Base-by-base conservation (phyloP, 495 filamentous ascomycete genomes). In the Xylaria intraflava region DNA sequence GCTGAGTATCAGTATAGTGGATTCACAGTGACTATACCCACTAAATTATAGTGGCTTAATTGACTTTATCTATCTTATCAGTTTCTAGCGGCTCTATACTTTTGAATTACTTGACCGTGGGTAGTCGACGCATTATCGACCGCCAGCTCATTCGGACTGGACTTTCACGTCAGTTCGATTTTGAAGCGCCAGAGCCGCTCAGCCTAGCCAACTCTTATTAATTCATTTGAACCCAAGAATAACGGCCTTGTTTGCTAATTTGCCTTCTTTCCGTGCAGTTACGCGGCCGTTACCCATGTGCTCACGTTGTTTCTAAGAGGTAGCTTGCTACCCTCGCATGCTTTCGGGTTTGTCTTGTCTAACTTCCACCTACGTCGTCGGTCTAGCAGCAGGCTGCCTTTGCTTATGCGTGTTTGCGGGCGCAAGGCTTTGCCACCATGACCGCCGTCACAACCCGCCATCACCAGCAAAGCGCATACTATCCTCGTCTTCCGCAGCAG, bases 401-500 rank as follows among this genome's bases (percentile, higher is more conserved):
- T 24, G 23, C 35, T 14, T 49, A 23, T 36, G 26, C 16, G 7
- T 44, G 42, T 31, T 14, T 16, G 31, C 31, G 16, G 22, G 2
- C 43, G 33, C 51, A 39, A 26, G 17, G 16, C n/a, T 46, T 42
- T 2, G 30, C 46, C 51, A 29, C 23, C 51, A 53, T 53, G 51
- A 53, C 51, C 17, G 51, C 51, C 22, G 42, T 46, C 43, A 53
- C 51, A 19, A 42, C 51, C 23, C 51, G 46, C 16, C 51, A 53
- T 9, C 36, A 53, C 16, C 51, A 22, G 7, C 51, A 39, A 27
- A 23, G 33, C 51, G 23, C 51, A 23, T 46, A 45, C 19, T 12
- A 31, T 17, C 23, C 31, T n/a, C 48, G 17, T 4, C 48, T 20
- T 6, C 42, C 27, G 31, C 49, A 22, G 38, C 27, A 16, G 3